These are phyloP conservation scores for Penicillium sp. DNA, from an alignment of 2,329 filamentous ascomycete species.

Conservation along the genomic window DNA sequence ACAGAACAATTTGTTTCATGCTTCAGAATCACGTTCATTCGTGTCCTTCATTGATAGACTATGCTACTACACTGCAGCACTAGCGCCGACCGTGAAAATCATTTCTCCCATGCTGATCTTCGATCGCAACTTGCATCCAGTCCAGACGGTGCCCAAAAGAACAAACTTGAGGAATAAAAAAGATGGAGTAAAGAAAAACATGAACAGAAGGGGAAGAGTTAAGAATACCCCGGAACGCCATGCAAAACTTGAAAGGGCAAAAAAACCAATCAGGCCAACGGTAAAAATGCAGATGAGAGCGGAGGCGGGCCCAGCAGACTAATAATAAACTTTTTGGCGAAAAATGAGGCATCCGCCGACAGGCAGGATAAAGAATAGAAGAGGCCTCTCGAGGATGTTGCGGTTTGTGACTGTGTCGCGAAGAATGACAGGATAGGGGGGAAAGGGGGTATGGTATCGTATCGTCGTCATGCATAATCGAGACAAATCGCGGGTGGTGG, in stretches of 20 bases:
- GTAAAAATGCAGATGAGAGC: constrained; percentile 21
- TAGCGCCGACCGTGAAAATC: constrained; percentile 1
- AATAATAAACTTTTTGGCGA: constrained; percentile 23
- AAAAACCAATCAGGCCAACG: constrained; percentile 13
- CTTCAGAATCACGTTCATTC: constrained; percentile 20
- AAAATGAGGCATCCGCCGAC: constrained; percentile 17
- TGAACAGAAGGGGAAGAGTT: constrained; percentile 16
- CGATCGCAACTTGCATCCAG: constrained; percentile 7
- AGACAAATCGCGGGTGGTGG: constrained; percentile 8
- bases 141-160: constrained; percentile 5
- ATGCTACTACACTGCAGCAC: not conserved
- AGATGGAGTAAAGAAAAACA: constrained; percentile 9
- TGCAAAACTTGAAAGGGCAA: constrained; percentile 16
- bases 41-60: constrained; percentile 14
- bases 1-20: not conserved
- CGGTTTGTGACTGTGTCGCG: constrained; percentile 1
- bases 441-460: constrained; percentile 16
- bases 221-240: constrained; percentile 27
- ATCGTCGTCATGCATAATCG: constrained; percentile 26
- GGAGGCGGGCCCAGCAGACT: constrained; percentile 21
- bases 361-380: constrained; percentile 26
- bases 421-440: constrained; percentile 12
- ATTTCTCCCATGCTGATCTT: constrained; percentile 12
- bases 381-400: constrained; percentile 26
- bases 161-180: not conserved